phyloP scores from a whole-genome alignment of 805 yeast species.

The Candida easanensis region DNA sequence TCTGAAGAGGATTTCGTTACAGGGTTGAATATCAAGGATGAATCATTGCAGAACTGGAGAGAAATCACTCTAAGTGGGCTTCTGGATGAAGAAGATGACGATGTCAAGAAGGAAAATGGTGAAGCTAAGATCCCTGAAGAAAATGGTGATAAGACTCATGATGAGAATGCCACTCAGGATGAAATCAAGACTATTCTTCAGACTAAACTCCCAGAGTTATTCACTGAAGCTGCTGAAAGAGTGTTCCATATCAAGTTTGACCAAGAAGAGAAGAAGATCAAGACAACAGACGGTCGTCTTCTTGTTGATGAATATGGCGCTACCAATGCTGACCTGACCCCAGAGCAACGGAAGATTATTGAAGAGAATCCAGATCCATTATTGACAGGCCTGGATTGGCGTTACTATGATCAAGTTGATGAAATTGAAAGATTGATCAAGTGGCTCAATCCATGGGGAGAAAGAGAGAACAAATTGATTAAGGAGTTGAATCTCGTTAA shows the following conservation, averaged over 20 bases:
- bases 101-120: slow-evolving; percentile 17
- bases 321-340: slow-evolving; percentile 19
- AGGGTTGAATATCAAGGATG: slow-evolving; percentile 31
- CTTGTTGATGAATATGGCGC: slow-evolving; percentile 39
- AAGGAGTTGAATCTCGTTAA: slow-evolving; percentile 57
- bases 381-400: slow-evolving; percentile 59
- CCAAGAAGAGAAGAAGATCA: slow-evolving; percentile 49
- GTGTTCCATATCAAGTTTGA: slow-evolving; percentile 25
- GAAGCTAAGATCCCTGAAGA: slow-evolving; percentile 21
- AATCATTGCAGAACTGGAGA: slow-evolving; percentile 30
- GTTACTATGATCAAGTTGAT: slow-evolving; percentile 58
- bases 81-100: slow-evolving; percentile 1
- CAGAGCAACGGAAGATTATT: slow-evolving; percentile 54
- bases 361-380: slow-evolving; percentile 66
- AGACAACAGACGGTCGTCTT: slow-evolving; percentile 44
- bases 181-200: slow-evolving; percentile 13
- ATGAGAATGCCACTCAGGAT: slow-evolving; percentile 27
- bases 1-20: slow-evolving; percentile 40
- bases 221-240: slow-evolving; percentile 21
- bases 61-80: slow-evolving; percentile 3
- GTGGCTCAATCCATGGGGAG: slow-evolving; percentile 79
- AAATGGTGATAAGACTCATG: slow-evolving; percentile 21
- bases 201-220: slow-evolving; percentile 18
- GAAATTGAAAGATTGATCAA: slow-evolving; percentile 52
- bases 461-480: slow-evolving; percentile 61